Conservation (phyloP, 345 rosid species). For the Euphorbia peplus region DNA sequence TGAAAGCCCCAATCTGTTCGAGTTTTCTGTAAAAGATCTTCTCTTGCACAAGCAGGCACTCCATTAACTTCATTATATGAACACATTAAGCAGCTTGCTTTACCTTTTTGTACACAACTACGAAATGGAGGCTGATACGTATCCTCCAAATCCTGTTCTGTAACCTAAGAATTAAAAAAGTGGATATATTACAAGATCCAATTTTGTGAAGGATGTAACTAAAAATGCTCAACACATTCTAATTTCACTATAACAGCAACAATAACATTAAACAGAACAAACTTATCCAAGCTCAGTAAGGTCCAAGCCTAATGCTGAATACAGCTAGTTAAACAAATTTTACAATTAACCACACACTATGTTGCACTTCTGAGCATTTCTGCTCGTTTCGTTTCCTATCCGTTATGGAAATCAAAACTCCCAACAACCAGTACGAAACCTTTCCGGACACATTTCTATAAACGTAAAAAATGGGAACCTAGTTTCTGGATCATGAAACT, state of each 20-base stretch:
- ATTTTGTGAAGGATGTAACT: not conserved
- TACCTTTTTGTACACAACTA: constrained; percentile 67
- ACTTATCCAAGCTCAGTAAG: not conserved
- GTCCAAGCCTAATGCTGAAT: too few species aligned
- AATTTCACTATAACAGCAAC: not conserved
- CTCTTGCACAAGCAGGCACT: constrained; percentile 76
- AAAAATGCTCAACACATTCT: constrained; percentile 3
- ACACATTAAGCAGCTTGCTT: constrained; percentile 97
- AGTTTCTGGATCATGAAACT: too few species aligned
- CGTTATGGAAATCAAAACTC: too few species aligned
- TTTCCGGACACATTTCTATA: too few species aligned
- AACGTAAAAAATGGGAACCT: too few species aligned
- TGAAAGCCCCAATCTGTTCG: constrained; percentile 81
- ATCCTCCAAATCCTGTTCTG: constrained; percentile 82
- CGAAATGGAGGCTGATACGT: constrained; percentile 80
- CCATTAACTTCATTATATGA: constrained; percentile 86
- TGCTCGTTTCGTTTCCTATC: too few species aligned
- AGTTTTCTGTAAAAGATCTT: constrained; percentile 60
- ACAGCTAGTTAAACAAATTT: too few species aligned
- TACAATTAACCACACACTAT: too few species aligned
- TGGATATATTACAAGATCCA: not conserved
- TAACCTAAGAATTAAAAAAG: constrained; percentile 66
- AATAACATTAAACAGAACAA: not conserved
- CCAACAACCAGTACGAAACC: too few species aligned
- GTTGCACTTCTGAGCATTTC: too few species aligned